Evolutionary conservation across 2,329 filamentous ascomycete species (phyloP).

Genomic region (Neoarthrinium moseri): DNA sequence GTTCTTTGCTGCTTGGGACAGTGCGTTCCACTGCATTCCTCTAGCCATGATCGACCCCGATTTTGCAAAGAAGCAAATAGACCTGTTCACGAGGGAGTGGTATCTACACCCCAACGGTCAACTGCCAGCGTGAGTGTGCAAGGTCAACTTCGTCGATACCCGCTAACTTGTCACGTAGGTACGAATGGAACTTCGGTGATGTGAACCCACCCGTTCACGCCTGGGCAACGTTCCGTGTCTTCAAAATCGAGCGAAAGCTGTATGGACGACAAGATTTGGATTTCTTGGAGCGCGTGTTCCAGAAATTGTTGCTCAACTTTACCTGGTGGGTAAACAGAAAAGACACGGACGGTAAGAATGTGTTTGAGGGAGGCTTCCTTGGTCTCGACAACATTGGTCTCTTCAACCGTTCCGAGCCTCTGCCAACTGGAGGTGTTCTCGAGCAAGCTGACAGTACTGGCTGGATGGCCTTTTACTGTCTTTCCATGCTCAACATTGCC

Average conservation of each 20-base stretch:
- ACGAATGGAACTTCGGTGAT: slow-evolving; percentile 97
- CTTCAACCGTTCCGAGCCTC: slow-evolving; percentile 93
- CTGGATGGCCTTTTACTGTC: slow-evolving; percentile 98
- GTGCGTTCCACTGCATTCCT: slow-evolving; percentile 93
- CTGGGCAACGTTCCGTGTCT: slow-evolving; percentile 91
- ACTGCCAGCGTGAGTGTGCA: slow-evolving; percentile 68
- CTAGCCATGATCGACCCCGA: slow-evolving; percentile 97
- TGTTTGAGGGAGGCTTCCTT: slow-evolving; percentile 95
- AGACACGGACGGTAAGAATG: slow-evolving; percentile 90
- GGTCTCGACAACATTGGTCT: slow-evolving; percentile 96
- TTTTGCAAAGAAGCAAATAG: slow-evolving; percentile 96
- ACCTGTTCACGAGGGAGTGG: slow-evolving; percentile 95
- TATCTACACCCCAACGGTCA: slow-evolving; percentile 98
- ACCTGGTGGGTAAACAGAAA: slow-evolving; percentile 99
- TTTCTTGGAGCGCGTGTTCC: slow-evolving; percentile 94
- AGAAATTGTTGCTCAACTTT: slow-evolving; percentile 93
- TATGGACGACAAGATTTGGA: slow-evolving; percentile 93
- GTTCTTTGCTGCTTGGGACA: slow-evolving; percentile 97
- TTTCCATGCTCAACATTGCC: slow-evolving; percentile 96
- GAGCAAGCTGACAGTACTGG: slow-evolving; percentile 97
- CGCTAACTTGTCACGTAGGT: slow-evolving; percentile 37
- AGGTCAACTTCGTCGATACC: not conserved
- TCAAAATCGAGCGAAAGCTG: slow-evolving; percentile 98
- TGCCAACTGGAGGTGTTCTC: slow-evolving; percentile 88
- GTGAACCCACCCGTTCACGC: slow-evolving; percentile 96